These are phyloP conservation scores for Trifolium dubium DNA, from an alignment of 306 rosid genomes.

Conservation along the genomic window DNA sequence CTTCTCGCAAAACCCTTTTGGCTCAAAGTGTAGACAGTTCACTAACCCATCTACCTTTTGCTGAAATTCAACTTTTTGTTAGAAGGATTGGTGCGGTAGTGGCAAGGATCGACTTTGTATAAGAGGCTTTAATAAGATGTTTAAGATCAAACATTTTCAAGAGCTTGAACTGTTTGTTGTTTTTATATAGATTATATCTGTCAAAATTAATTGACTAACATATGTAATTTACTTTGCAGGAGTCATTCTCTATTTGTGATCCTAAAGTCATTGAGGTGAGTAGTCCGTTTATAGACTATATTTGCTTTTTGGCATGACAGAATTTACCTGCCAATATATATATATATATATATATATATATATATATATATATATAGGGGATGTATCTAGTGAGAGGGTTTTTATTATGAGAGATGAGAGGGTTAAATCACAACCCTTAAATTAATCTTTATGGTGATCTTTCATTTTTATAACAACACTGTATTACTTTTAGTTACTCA, in stretches of 20 bases:
- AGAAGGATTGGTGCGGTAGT: neutral
- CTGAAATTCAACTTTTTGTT: neutral
- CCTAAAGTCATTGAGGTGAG: slow-evolving; percentile 85
- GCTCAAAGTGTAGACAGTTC: neutral
- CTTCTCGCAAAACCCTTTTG: neutral
- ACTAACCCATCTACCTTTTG: neutral
- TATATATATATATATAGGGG: no score
- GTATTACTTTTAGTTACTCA: no score
- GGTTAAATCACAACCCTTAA: no score
- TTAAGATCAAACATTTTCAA: neutral
- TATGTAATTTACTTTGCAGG: slow-evolving; percentile 55
- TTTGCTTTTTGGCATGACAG: slow-evolving; percentile 1
- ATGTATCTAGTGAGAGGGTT: no score
- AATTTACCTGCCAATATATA: slow-evolving; percentile 33
- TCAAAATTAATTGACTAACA: neutral
- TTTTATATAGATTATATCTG: neutral
- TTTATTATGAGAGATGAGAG: no score
- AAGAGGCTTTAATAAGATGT: neutral
- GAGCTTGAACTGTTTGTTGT: slow-evolving; percentile 22
- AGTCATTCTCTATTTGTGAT: slow-evolving; percentile 85
- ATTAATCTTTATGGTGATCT: no score
- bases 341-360: no score
- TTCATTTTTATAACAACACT: no score
- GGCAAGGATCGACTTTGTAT: neutral
- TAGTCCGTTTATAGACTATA: slow-evolving; percentile 17